Percentiles rank a stretch among this genome's conserved stretches.
phyloP scores from a whole-genome alignment of 768 basidiomycete genomes.

The Xerocomellus intermedius region DNA sequence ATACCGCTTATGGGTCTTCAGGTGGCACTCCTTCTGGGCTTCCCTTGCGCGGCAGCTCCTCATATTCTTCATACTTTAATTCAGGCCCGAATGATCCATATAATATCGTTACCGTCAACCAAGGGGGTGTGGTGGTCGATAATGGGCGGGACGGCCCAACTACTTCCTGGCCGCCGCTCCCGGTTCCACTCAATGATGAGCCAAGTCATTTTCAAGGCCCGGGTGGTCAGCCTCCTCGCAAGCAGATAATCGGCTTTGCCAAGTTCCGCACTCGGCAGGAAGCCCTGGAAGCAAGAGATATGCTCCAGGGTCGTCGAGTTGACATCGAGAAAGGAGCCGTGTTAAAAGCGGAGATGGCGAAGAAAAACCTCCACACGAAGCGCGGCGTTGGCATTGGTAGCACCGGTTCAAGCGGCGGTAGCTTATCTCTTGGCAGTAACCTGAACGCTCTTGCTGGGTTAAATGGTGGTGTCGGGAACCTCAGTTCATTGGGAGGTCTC shows the following conservation, averaged over 20 bases:
- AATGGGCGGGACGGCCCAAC: slow-evolving; percentile 70
- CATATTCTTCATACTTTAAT: slow-evolving; percentile 37
- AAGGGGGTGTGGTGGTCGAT: slow-evolving; percentile 81
- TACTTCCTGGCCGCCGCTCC: slow-evolving; percentile 59
- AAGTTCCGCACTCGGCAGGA: slow-evolving; percentile 88
- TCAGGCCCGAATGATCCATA: slow-evolving; percentile 75
- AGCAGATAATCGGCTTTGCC: slow-evolving; percentile 98
- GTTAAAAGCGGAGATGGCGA: slow-evolving; percentile 98
- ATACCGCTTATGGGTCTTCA: slow-evolving; percentile 64
- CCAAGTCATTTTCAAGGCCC: slow-evolving; percentile 34
- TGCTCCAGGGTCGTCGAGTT: slow-evolving; percentile 84
- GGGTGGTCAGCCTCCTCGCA: slow-evolving; percentile 57
- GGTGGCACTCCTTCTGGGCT: slow-evolving; percentile 36
- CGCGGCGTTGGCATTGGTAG: slow-evolving; percentile 75
- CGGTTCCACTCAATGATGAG: slow-evolving; percentile 32
- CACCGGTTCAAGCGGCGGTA: slow-evolving; percentile 26
- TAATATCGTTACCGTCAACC: slow-evolving; percentile 79
- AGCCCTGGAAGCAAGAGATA: slow-evolving; percentile 84
- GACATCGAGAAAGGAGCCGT: slow-evolving; percentile 92
- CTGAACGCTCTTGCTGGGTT: slow-evolving; percentile 24
- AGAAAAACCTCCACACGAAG: slow-evolving; percentile 98
- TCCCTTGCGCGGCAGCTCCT: slow-evolving; percentile 36
- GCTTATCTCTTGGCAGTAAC: slow-evolving; percentile 28
- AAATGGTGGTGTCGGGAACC: slow-evolving; percentile 28
- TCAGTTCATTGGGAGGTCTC: slow-evolving; percentile 24